Evolutionary conservation across 345 rosid species (phyloP).

Genomic region (Rhodomyrtus tomentosa): DNA sequence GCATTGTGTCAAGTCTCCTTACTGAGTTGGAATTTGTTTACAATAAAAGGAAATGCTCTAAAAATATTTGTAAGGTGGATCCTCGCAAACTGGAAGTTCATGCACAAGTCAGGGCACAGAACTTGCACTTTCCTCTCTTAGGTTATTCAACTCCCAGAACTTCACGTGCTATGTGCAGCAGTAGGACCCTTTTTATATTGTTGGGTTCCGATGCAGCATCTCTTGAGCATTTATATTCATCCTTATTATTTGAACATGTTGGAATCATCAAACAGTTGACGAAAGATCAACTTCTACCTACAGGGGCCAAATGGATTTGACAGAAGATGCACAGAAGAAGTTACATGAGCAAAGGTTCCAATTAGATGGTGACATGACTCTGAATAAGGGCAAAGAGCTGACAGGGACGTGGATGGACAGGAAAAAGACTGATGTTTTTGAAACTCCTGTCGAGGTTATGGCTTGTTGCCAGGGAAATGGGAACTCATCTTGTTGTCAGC

Average conservation of each 20-base stretch:
- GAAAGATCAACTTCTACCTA: neutral
- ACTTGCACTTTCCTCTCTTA: neutral
- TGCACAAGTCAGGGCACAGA: neutral
- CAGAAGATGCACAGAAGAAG: conserved; percentile 59
- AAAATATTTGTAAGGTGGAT: neutral
- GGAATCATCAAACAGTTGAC: neutral
- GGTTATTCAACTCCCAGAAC: neutral
- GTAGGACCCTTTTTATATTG: neutral
- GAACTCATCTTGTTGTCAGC: conserved; percentile 40
- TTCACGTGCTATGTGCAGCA: neutral
- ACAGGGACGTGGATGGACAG: conserved; percentile 9
- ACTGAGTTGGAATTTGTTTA: neutral
- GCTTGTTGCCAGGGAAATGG: conserved; percentile 62
- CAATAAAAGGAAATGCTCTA: neutral
- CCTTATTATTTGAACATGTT: neutral
- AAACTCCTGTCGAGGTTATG: conserved; percentile 22
- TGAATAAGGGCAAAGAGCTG: conserved; percentile 11
- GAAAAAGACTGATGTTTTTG: conserved; percentile 3
- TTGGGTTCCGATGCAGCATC: neutral
- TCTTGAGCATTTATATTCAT: neutral
- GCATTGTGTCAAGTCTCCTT: neutral
- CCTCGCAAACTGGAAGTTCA: neutral
- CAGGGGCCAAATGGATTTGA: conserved; percentile 92
- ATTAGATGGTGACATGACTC: conserved; percentile 17
- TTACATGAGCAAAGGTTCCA: conserved; percentile 50